Conservation (phyloP, 202 grass and related monocot genomes). For the Digitaria exilis region DNA sequence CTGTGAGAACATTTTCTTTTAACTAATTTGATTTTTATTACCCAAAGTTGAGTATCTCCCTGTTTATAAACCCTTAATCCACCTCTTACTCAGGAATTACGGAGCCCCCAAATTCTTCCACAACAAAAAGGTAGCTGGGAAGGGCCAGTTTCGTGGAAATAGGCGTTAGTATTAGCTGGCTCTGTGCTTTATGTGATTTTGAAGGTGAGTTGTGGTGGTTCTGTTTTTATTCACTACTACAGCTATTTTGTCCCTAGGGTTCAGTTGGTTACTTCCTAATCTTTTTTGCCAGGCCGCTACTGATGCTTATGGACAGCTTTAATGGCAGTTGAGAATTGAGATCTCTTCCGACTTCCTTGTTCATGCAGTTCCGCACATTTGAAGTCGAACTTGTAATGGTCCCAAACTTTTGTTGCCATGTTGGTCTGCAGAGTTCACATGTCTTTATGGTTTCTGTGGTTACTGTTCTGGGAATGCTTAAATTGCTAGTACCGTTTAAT, state of each 20-base stretch:
- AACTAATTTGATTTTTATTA: conserved; percentile 33
- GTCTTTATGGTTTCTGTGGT: conserved; percentile 33
- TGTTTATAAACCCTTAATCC: conserved; percentile 18
- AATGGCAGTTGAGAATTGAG: conserved; percentile 35
- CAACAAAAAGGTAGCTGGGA: conserved; percentile 52
- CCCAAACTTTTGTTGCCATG: conserved; percentile 48
- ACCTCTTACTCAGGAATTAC: conserved; percentile 43
- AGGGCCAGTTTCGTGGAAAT: conserved; percentile 59
- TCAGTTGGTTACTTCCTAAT: conserved; percentile 16
- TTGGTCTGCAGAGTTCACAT: conserved; percentile 42
- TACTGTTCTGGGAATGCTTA: conserved; percentile 41
- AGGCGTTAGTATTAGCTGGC: conserved; percentile 46
- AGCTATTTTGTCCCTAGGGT: conserved; percentile 8
- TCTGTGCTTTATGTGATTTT: conserved; percentile 30
- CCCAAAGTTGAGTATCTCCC: conserved; percentile 10
- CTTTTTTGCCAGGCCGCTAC: conserved; percentile 49
- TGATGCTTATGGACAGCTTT: conserved; percentile 39
- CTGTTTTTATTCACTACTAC: conserved; percentile 29
- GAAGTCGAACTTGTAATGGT: conserved; percentile 41
- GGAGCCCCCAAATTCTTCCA: conserved; percentile 43
- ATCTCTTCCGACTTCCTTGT: conserved; percentile 38
- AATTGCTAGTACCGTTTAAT: conserved; percentile 30
- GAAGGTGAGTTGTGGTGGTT: conserved; percentile 32
- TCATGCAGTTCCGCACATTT: conserved; percentile 47
- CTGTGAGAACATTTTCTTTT: conserved; percentile 47